A percentile compares a stretch with the other conserved stretches of the same genome.
Conservation (phyloP, 2,329 filamentous ascomycete genomes). For the Pseudovirgaria hyperparasitica region DNA sequence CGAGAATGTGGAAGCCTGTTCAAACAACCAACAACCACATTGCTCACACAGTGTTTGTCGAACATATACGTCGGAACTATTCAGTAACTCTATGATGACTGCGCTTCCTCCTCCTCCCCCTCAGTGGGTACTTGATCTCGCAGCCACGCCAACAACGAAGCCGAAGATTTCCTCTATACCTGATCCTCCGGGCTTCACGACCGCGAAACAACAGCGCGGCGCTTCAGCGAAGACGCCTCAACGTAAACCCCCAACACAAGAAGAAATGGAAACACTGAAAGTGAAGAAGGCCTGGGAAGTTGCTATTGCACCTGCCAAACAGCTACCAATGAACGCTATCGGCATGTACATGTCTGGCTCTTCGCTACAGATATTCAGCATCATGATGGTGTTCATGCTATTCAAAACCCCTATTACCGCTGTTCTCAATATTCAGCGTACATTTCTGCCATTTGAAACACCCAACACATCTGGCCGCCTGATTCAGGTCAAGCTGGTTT, state of each 20-base stretch:
- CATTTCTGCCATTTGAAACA: conserved; percentile 86
- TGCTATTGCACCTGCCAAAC: conserved; percentile 83
- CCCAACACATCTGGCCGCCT: conserved; percentile 62
- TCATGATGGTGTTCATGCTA: conserved; percentile 99
- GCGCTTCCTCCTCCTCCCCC: conserved; percentile 39
- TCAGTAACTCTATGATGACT: conserved; percentile 13
- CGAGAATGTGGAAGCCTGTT: too few species aligned
- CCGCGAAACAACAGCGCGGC: conserved; percentile 26
- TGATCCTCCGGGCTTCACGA: conserved; percentile 76
- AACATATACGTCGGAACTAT: too few species aligned
- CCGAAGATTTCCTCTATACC: conserved; percentile 56
- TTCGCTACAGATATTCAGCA: conserved; percentile 94
- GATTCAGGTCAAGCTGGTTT: conserved; percentile 73
- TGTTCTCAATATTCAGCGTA: conserved; percentile 66
- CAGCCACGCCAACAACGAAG: conserved; percentile 53
- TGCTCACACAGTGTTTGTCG: too few species aligned
- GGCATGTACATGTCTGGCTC: conserved; percentile 99
- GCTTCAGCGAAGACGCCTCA: conserved; percentile 17
- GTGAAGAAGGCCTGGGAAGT: conserved; percentile 99
- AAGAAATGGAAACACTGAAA: conserved; percentile 91
- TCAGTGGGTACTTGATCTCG: conserved; percentile 73
- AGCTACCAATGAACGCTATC: conserved; percentile 93
- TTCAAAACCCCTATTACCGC: conserved; percentile 94
- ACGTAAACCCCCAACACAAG: conserved; percentile 57
- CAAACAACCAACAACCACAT: too few species aligned